Conservation (phyloP, 768 basidiomycete species). For the Termitomyces eurrhizus region DNA sequence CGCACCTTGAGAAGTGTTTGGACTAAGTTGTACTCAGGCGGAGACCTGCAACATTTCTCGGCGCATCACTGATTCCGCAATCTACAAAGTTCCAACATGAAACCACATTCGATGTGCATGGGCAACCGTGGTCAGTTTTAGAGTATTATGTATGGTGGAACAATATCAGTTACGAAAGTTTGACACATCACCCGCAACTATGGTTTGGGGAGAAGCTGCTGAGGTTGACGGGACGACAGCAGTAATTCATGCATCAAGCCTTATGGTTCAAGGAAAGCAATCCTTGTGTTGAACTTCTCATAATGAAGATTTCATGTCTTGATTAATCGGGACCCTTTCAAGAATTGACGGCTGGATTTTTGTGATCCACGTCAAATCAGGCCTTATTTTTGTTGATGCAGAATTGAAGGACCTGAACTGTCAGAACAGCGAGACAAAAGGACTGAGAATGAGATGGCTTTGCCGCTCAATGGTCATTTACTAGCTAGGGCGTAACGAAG, state of each 20-base stretch:
- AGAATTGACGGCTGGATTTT: not conserved
- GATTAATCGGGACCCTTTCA: not conserved
- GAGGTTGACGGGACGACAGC: too few relatives aligned
- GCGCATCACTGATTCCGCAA: not conserved
- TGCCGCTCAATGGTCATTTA: not conserved
- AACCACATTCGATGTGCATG: too few relatives aligned
- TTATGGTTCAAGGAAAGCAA: too few relatives aligned
- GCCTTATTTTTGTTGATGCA: not conserved
- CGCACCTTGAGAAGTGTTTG: not conserved
- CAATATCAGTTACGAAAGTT: too few relatives aligned
- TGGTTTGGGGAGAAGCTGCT: too few relatives aligned
- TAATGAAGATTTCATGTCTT: not conserved
- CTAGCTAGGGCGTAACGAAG: not conserved
- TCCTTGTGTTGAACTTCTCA: not conserved
- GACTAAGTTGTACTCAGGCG: not conserved
- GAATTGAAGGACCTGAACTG: not conserved
- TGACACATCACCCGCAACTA: too few relatives aligned
- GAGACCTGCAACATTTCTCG: not conserved
- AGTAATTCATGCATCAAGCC: too few relatives aligned
- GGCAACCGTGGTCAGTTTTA: too few relatives aligned
- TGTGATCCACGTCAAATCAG: not conserved
- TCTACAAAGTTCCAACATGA: too few relatives aligned
- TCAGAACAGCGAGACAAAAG: too few relatives aligned
- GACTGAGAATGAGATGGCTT: too few relatives aligned
- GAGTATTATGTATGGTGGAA: too few relatives aligned